Evolutionary conservation across 495 filamentous ascomycete species (phyloP), one percentile per base, ranked within the genome.

Genomic region (Penicillium riverlandense): DNA sequence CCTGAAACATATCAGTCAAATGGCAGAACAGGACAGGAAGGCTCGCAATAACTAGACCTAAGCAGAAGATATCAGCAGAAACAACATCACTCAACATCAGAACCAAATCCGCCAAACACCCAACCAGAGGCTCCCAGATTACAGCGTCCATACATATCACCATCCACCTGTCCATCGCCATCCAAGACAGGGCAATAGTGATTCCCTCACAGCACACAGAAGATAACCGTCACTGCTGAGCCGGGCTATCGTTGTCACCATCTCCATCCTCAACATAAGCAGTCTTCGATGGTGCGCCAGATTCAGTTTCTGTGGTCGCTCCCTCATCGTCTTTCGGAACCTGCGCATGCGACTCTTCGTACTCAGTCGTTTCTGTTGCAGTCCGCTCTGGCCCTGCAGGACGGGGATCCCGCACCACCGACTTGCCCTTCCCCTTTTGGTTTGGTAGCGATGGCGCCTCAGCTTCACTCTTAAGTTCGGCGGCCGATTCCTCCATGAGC

Each of bases 401-500:
- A 0, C 45, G 33, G 6, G 49, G 33, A 12, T 49, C 38, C 41
- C 56, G 48, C 10, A 63, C 22, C 22, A 22, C 54, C 1, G 44
- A 35, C 38, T 62, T 59, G 0, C 55, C 63, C 46, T 60, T 57
- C 5, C 44, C 33, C 6, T 41, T 45, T 35, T 42, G 35, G 38
- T 53, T 37, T n/a, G 44, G 38, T 13, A 41, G 43, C 35, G 52
- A 34, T 1, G 49, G 32, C 9, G 43, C 34, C 30, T 55, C 60
- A 10, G 44, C 45, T 22, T 61, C 58, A 35, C 53, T 55, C 43
- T 55, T 57, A 30, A 48, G 27, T 34, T 66, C 63, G 8, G 51
- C 42, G 8, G 38, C 54, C 9, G 57, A 58, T 33, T 67, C 57
- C 7, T 62, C 58, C 8, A 42, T 49, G 8, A 38, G 36, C 40